phyloP scores from a whole-genome alignment of 2,329 filamentous ascomycete species.

The Diaporthe helianthi region DNA sequence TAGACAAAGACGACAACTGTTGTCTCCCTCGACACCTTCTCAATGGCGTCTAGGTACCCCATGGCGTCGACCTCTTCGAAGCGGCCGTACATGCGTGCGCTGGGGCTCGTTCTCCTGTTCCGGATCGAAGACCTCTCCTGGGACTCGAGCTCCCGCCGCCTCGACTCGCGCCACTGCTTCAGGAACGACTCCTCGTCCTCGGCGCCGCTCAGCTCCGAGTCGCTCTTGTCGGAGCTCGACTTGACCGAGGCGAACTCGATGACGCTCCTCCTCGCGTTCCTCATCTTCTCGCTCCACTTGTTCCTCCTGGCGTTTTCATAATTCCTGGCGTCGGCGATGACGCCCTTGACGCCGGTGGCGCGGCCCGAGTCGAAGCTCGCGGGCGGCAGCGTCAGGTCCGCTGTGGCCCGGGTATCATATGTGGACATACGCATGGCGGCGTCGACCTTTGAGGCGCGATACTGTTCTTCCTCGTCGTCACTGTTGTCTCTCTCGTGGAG shows the following conservation, averaged over 20 bases:
- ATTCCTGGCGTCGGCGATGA: constrained; percentile 82
- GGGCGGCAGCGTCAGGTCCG: constrained; percentile 66
- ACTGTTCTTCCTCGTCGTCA: constrained; percentile 62
- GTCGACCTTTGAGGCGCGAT: constrained; percentile 63
- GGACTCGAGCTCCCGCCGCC: constrained; percentile 78
- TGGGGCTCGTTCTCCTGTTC: constrained; percentile 76
- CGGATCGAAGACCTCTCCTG: constrained; percentile 61
- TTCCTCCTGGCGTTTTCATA: constrained; percentile 72
- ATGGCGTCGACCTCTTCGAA: constrained; percentile 86
- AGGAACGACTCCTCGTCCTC: constrained; percentile 83
- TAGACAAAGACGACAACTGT: constrained; percentile 94
- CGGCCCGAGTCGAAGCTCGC: constrained; percentile 70
- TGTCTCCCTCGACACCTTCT: constrained; percentile 82
- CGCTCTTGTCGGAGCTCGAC: constrained; percentile 48
- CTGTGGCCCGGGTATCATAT: constrained; percentile 52
- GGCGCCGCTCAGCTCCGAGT: constrained; percentile 55
- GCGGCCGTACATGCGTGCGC: constrained; percentile 77
- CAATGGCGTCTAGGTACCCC: constrained; percentile 95
- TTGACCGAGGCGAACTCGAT: constrained; percentile 52
- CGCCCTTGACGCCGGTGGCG: constrained; percentile 84
- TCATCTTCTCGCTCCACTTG: constrained; percentile 61
- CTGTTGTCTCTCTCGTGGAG: constrained; percentile 53
- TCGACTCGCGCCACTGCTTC: constrained; percentile 81
- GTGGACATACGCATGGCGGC: constrained; percentile 71
- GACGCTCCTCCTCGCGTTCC: constrained; percentile 61